Percentiles rank a stretch among this genome's conserved stretches.
These are phyloP conservation scores for Blastobotrys robertii DNA, from an alignment of 805 yeast genomes.

Conservation along the genomic window DNA sequence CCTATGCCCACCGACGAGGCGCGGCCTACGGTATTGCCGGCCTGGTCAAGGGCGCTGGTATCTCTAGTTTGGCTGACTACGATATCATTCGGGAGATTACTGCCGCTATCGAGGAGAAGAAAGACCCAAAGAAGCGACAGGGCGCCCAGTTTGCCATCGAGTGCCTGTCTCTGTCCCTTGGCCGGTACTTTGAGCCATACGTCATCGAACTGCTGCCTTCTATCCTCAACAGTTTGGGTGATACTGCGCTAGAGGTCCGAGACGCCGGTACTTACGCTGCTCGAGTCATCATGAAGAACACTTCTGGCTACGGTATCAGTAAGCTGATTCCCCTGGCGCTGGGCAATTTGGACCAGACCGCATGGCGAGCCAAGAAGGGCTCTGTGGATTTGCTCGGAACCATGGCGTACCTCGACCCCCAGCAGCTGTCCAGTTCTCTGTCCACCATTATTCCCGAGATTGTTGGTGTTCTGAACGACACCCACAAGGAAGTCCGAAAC, in stretches of 20 bases:
- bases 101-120: slow-evolving; percentile 83
- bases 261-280: slow-evolving; percentile 84
- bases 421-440: slow-evolving; percentile 81
- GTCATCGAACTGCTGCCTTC: slow-evolving; percentile 82
- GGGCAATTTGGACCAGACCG: slow-evolving; percentile 71
- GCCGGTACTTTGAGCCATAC: slow-evolving; percentile 83
- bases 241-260: slow-evolving; percentile 74
- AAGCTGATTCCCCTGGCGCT: slow-evolving; percentile 86
- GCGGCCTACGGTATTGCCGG: slow-evolving; percentile 97
- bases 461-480: slow-evolving; percentile 86
- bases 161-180: slow-evolving; percentile 68
- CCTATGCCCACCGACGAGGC: slow-evolving; percentile 60
- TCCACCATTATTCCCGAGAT: slow-evolving; percentile 92
- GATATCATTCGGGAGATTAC: slow-evolving; percentile 67
- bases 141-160: slow-evolving; percentile 84
- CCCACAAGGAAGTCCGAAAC: slow-evolving; percentile 93
- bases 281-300: slow-evolving; percentile 74
- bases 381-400: slow-evolving; percentile 93
- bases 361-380: slow-evolving; percentile 96
- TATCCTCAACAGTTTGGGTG: slow-evolving; percentile 76
- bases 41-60: slow-evolving; percentile 81
- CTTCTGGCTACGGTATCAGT: slow-evolving; percentile 88
- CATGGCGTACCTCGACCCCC: slow-evolving; percentile 95
- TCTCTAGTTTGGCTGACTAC: slow-evolving; percentile 60
- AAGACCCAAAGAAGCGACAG: slow-evolving; percentile 63